Base-by-base conservation (phyloP, 352 stramenopile genomes). In the Phytophthora brassicae region DNA sequence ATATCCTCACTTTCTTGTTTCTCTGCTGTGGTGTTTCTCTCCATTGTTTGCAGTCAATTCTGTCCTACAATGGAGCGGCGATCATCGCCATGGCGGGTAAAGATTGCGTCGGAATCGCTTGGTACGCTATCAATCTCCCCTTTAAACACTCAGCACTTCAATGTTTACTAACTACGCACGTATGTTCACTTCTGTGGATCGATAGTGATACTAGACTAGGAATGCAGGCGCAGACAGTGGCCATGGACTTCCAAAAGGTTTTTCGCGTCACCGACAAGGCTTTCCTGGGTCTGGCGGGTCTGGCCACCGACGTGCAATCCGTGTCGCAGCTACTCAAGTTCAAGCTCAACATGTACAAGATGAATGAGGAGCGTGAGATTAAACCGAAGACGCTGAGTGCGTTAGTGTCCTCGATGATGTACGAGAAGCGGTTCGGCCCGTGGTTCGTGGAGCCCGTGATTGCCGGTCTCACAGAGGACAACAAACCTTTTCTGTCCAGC, bases 21-120 rank as follows among this genome's bases (percentile, higher is more conserved):
- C 7, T 45, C 6, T 26, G 38, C 17, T 64, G 14, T 57, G 8
- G 3, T 52, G 28, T 6, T 28, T 31, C 4, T 31, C 26, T 31
- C 26, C 26, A 9, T 31, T 31, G 26, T 8, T 4, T 43, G 16
- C 46, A 92, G 83, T 90, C 80, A 59, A 96, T 96, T 54, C 72
- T 96, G 56, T 96, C 97, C 72, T 99, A 99, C 82, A 99, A 99
- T 78, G 98, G 98, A 64, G 92, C 90, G 48, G 97, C 97, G 49
- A 98, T 99, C 60, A 98, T 99, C 69, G 97, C 96, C 60, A 99
- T 99, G 97, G 90, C 95, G 22, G 98, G 98, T 60, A 99, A 99
- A 74, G 94, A 99, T 78, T 99, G 98, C 75, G 97, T 99, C 28
- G 97, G 91, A 24, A 99, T 99, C 66, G 97, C 96, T 42, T 95